phyloP scores from a whole-genome alignment of 2,329 filamentous ascomycete genomes.

The Cercospora sp. region DNA sequence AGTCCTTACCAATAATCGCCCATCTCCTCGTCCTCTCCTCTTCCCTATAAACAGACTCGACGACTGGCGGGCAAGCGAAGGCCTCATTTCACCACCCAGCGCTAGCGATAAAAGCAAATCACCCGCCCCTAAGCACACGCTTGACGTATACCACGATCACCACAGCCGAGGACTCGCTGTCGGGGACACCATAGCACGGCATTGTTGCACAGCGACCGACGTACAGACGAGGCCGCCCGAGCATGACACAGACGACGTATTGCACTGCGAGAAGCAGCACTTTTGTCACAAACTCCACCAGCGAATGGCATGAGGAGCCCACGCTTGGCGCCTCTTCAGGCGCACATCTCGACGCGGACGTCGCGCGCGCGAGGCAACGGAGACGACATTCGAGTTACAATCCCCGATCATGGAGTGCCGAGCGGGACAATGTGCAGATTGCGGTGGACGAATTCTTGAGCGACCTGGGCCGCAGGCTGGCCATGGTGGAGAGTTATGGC shows the following conservation, averaged over 20 bases:
- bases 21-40: background rate
- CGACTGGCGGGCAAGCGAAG: background rate
- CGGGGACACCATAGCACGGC: background rate
- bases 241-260: constrained; percentile 25
- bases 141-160: background rate
- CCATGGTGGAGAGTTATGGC: constrained; percentile 84
- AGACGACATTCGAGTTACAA: constrained; percentile 52
- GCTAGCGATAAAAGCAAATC: constrained; percentile 4
- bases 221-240: constrained; percentile 5
- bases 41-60: background rate
- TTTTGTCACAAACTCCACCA: background rate
- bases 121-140: background rate
- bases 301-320: constrained; percentile 46
- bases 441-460: constrained; percentile 74
- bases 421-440: constrained; percentile 51
- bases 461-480: constrained; percentile 82
- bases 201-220: constrained; percentile 2
- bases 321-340: constrained; percentile 43
- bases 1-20: background rate
- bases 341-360: constrained; percentile 38
- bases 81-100: constrained; percentile 4
- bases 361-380: constrained; percentile 41
- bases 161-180: background rate
- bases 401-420: constrained; percentile 46
- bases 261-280: constrained; percentile 19